Percentiles rank a stretch among this genome's conserved stretches.
Conservation (phyloP, 78 protist genomes). For the Dictyostelium brefeldianum region DNA sequence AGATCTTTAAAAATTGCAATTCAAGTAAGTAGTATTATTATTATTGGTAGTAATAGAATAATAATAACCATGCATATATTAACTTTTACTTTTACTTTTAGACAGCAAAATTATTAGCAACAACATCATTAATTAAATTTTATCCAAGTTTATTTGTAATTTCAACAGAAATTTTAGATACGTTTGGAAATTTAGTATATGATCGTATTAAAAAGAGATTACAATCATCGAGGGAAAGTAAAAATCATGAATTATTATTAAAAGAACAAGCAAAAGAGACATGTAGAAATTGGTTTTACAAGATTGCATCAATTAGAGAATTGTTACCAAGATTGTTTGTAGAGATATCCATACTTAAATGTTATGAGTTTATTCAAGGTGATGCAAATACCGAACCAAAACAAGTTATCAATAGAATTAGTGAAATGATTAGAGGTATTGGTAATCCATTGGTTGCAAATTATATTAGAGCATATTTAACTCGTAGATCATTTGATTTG, state of each 20-base stretch:
- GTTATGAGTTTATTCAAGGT: constrained; percentile 86
- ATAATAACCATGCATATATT: not conserved
- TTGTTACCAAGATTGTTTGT: constrained; percentile 91
- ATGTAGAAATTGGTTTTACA: constrained; percentile 97
- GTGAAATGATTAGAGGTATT: constrained; percentile 78
- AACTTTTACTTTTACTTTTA: not conserved
- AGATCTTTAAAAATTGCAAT: constrained; percentile 91
- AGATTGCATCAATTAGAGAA: constrained; percentile 97
- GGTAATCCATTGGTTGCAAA: constrained; percentile 93
- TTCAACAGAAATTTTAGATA: constrained; percentile 94
- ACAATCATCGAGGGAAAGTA: constrained; percentile 29
- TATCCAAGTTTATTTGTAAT: constrained; percentile 96
- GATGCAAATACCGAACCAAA: constrained; percentile 40
- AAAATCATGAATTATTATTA: constrained; percentile 30
- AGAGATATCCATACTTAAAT: constrained; percentile 90
- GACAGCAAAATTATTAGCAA: constrained; percentile 86
- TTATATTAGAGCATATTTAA: constrained; percentile 89
- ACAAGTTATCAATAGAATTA: constrained; percentile 60
- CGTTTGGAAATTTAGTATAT: constrained; percentile 94
- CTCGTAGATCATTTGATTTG: constrained; percentile 70
- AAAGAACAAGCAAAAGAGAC: constrained; percentile 91
- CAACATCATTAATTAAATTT: constrained; percentile 83
- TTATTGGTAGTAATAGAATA: not conserved
- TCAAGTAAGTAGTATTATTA: constrained; percentile 52
- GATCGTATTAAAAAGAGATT: constrained; percentile 71